These are phyloP conservation scores for Asterionellopsis glacialis DNA, from an alignment of 108 stramenopile genomes.

Conservation along the genomic window DNA sequence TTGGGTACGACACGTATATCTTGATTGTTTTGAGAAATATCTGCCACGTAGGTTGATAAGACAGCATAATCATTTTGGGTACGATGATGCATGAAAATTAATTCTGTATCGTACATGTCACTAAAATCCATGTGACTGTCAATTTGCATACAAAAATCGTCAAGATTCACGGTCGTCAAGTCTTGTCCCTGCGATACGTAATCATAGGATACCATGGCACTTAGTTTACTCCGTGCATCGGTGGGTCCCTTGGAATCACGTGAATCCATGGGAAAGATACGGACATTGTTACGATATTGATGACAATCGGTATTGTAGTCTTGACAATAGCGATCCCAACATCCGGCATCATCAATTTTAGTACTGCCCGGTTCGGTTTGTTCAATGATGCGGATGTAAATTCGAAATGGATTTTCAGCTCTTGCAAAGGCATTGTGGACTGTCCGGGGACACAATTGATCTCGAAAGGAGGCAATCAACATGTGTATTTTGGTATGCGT, in stretches of 20 bases:
- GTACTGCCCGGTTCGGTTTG: conserved; percentile 49
- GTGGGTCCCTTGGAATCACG: conserved; percentile 36
- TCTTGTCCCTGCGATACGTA: conserved; percentile 17
- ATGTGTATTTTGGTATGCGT: conserved; percentile 18
- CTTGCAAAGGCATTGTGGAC: conserved; percentile 55
- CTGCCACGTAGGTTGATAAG: conserved; percentile 78
- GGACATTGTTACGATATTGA: conserved; percentile 27
- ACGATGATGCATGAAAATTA: conserved; percentile 70
- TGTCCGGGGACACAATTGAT: conserved; percentile 68
- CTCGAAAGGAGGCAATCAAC: conserved; percentile 43
- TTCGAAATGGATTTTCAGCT: conserved; percentile 43
- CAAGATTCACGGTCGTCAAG: conserved; percentile 35
- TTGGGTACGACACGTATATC: conserved; percentile 61
- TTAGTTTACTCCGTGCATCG: conserved; percentile 33
- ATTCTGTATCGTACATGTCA: conserved; percentile 48
- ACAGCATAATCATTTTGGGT: conserved; percentile 89
- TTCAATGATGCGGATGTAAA: conserved; percentile 61
- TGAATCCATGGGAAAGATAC: conserved; percentile 24
- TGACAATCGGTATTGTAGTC: conserved; percentile 31
- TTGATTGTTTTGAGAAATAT: conserved; percentile 53
- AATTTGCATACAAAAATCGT: conserved; percentile 90
- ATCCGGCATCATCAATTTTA: conserved; percentile 34
- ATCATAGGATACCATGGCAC: conserved; percentile 39
- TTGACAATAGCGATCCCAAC: conserved; percentile 29
- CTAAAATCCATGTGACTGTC: conserved; percentile 87